Evolutionary conservation across 2,329 filamentous ascomycete species (phyloP), one percentile per base, ranked within the genome.

Genomic region (Lizonia empirigonia): DNA sequence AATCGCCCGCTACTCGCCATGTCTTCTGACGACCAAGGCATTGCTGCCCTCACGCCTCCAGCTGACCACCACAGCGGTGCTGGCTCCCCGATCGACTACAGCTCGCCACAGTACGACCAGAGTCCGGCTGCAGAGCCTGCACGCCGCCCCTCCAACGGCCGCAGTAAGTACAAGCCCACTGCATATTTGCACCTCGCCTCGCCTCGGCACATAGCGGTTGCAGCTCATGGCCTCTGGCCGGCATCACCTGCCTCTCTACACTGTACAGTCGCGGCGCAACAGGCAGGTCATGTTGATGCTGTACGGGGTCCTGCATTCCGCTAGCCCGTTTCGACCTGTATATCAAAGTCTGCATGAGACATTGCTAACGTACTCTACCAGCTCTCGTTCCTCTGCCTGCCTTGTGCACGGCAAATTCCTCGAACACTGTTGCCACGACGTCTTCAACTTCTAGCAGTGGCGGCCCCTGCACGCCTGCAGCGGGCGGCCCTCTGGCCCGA

Each of bases 401-500:
- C 49, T 42, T 51, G 44, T 51, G 41, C 41, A 26, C 41, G 35
- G 49, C 49, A 41, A 51, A 38, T 15, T 50, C 51, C 27, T 29
- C 36, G 19, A 33, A 37, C 44, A 59, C 56, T 58, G 49, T 60
- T 57, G 40, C 34, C 47, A 46, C 37, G 59, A 60, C 65, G 64
- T 66, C 68, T 49, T 59, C 64, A 38, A 53, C 61, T 15, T 37
- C 46, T 51, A 49, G 55, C 35, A 49, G 52, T 37, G 53, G 49
- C 34, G 54, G 60, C 53, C 61, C 67, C 63, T 70, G 67, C 50
- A 64, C 63, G 18, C 41, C 58, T 54, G 68, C 65, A 59, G 50
- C 50, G 50, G 65, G 64, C 38, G 76, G 69, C 47, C 77, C 76
- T 27, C 71, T 74, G 50, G 73, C 70, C 56, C 62, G 55, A 19